phyloP scores from a whole-genome alignment of 331 rosid species.

The Stylosanthes scabra region DNA sequence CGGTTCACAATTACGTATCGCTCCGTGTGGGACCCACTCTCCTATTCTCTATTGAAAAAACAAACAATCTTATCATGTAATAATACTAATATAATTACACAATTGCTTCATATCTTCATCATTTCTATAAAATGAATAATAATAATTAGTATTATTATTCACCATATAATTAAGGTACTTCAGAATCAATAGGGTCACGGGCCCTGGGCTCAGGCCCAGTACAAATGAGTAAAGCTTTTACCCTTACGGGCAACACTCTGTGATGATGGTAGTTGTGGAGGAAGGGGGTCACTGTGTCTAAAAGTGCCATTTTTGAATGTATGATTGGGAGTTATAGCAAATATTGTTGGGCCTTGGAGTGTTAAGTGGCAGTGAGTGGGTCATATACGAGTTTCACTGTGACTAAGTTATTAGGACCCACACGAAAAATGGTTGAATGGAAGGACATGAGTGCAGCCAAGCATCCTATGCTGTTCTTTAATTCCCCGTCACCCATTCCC shows the following conservation, averaged over 20 bases:
- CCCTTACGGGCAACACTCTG: constrained; percentile 10
- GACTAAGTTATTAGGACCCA: constrained; percentile 18
- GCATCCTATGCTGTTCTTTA: constrained; percentile 60
- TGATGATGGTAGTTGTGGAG: background rate
- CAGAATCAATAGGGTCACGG: constrained; percentile 16
- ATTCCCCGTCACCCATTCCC: background rate
- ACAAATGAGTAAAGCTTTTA: constrained; percentile 7
- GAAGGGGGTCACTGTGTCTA: background rate
- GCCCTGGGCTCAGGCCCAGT: constrained; percentile 28
- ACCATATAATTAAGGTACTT: background rate
- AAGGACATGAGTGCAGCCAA: constrained; percentile 34
- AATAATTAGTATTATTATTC: no score
- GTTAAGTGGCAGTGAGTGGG: constrained; percentile 42
- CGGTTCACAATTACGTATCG: constrained; percentile 47
- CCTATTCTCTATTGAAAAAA: constrained; percentile 35
- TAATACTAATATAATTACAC: background rate
- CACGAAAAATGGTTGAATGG: constrained; percentile 21
- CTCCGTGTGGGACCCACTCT: constrained; percentile 45
- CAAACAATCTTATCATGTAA: background rate
- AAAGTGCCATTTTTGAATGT: constrained; percentile 21
- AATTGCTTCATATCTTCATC: no score
- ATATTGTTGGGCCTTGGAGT: constrained; percentile 39
- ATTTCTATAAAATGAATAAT: no score
- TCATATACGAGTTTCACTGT: background rate
- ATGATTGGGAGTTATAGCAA: background rate